phyloP scores from a whole-genome alignment of 495 filamentous ascomycete species.

The Aspergillus cavernicola region DNA sequence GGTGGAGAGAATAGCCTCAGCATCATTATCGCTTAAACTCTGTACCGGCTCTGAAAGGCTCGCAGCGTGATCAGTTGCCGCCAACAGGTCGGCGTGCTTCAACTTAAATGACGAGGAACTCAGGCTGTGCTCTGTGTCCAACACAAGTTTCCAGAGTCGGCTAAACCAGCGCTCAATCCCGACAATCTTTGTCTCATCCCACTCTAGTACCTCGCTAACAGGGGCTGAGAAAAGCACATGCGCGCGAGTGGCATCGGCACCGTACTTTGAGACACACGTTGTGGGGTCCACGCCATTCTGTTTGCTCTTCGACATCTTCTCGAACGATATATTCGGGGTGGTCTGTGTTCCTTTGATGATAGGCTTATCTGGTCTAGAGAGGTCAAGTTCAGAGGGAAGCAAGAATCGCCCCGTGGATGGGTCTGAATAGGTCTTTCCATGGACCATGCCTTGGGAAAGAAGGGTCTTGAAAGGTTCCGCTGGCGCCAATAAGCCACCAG shows the following conservation, averaged over 20 bases:
- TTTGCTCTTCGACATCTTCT: constrained; percentile 98
- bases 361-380: constrained; percentile 52
- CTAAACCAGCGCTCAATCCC: constrained; percentile 78
- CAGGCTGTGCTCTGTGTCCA: constrained; percentile 29
- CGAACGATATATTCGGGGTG: constrained; percentile 59
- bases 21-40: constrained; percentile 46
- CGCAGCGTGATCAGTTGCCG: constrained; percentile 19
- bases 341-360: constrained; percentile 56
- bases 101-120: constrained; percentile 21
- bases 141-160: constrained; percentile 58
- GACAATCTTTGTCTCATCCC: constrained; percentile 79
- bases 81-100: constrained; percentile 15
- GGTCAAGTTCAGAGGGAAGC: constrained; percentile 70
- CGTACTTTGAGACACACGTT: constrained; percentile 63
- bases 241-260: constrained; percentile 78
- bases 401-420: constrained; percentile 73
- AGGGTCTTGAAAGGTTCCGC: constrained; percentile 76
- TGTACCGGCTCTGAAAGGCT: constrained; percentile 28
- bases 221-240: constrained; percentile 87
- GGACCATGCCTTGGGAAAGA: constrained; percentile 89
- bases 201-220: constrained; percentile 76
- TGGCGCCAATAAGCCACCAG: constrained; percentile 22
- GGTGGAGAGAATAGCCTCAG: constrained; percentile 56
- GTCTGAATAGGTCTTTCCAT: constrained; percentile 77
- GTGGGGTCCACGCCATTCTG: constrained; percentile 88